Percentiles rank a stretch among this genome's conserved stretches.
Conservation (phyloP, 371 early-diverging fungal genomes). For the Coemansia sp. region DNA sequence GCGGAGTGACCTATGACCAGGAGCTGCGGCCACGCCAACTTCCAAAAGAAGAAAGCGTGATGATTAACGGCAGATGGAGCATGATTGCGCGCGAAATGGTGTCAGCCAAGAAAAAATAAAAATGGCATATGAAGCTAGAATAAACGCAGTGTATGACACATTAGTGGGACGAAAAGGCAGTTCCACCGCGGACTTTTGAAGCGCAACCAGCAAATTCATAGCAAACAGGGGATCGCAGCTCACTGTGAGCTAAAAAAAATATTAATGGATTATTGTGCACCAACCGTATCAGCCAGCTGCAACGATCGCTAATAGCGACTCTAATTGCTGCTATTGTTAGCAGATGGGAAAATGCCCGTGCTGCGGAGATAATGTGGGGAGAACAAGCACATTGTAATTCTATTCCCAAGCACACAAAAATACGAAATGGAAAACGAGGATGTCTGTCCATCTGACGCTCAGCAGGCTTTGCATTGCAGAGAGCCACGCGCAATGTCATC, state of each 20-base stretch:
- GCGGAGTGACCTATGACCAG: background rate
- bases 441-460: conserved; percentile 10
- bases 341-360: background rate
- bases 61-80: background rate
- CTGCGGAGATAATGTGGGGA: background rate
- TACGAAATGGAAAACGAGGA: background rate
- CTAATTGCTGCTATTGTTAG: conserved; percentile 7
- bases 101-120: background rate
- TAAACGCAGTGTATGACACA: background rate
- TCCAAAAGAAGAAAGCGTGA: background rate
- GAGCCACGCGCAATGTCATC: background rate
- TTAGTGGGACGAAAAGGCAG: background rate
- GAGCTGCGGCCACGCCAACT: background rate
- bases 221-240: too few species aligned
- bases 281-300: background rate
- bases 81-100: background rate
- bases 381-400: background rate
- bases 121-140: background rate
- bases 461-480: conserved; percentile 4
- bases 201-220: background rate
- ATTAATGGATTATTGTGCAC: background rate
- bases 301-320: background rate
- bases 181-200: background rate
- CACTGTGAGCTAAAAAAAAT: too few species aligned
- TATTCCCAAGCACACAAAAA: background rate